A percentile compares a stretch with the other conserved stretches of the same genome.
phyloP scores from a whole-genome alignment of 495 filamentous ascomycete genomes.

The Penicillium subrubescens region DNA sequence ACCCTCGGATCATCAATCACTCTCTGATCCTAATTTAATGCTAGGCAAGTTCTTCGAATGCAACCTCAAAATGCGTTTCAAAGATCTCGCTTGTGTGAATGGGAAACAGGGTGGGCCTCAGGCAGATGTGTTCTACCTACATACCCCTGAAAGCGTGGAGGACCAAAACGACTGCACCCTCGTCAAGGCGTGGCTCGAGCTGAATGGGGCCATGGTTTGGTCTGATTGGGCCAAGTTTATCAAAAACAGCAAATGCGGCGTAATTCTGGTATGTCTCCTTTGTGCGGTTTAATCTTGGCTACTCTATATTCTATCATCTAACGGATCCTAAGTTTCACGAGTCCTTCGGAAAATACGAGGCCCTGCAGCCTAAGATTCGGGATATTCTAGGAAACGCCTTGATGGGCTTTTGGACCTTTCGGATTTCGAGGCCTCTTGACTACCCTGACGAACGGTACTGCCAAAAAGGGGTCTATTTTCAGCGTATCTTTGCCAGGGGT shows the following conservation, averaged over 20 bases:
- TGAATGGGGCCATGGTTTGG: constrained; percentile 31
- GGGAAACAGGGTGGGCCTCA: constrained; percentile 7
- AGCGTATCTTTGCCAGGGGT: constrained; percentile 60
- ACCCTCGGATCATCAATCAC: no score
- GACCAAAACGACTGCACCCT: constrained; percentile 29
- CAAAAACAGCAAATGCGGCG: constrained; percentile 33
- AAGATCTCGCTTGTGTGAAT: constrained; percentile 21
- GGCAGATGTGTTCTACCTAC: constrained; percentile 42
- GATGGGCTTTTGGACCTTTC: constrained; percentile 43
- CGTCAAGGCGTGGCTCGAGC: constrained; percentile 31
- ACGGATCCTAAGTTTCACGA: constrained; percentile 42
- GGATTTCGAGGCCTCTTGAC: constrained; percentile 31
- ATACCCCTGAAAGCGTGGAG: constrained; percentile 32
- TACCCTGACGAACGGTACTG: constrained; percentile 8
- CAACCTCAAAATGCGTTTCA: constrained; percentile 21
- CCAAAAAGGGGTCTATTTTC: constrained; percentile 27
- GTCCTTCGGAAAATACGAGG: constrained; percentile 31
- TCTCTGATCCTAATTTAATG: not conserved
- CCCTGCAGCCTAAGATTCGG: constrained; percentile 30
- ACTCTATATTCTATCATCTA: constrained; percentile 10
- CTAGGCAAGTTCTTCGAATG: constrained; percentile 14
- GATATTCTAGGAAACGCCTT: constrained; percentile 18
- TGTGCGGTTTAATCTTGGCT: no score
- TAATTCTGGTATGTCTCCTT: constrained; percentile 42
- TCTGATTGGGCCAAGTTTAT: constrained; percentile 47